Evolutionary conservation across 225 moss, liverwort and hornwort species (phyloP).

Genomic region (Pseudoscleropodium purum): DNA sequence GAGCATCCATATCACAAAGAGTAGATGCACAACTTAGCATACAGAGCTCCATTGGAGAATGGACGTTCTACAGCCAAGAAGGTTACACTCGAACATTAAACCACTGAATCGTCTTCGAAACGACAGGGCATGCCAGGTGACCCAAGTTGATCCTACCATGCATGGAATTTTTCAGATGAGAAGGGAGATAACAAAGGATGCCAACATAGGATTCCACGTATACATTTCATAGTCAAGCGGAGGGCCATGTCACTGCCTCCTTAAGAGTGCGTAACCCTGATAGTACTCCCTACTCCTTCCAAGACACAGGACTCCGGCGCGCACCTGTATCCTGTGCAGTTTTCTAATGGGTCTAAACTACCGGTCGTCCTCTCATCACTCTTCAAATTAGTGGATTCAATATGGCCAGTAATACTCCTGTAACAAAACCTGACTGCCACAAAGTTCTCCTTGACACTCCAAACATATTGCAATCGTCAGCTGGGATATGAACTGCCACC

Average conservation of each 20-base stretch:
- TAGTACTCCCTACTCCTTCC: not conserved
- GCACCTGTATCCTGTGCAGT: not conserved
- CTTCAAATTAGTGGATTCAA: not conserved
- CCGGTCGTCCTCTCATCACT: not conserved
- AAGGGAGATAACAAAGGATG: conserved; percentile 10
- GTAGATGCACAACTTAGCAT: not conserved
- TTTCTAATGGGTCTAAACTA: not conserved
- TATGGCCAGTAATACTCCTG: not conserved
- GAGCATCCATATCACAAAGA: not conserved
- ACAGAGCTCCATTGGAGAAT: not conserved
- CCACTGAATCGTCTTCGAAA: not conserved
- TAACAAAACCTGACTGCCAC: not conserved
- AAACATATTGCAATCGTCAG: not conserved
- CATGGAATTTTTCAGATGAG: not conserved
- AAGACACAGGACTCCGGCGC: not conserved
- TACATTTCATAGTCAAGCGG: not conserved
- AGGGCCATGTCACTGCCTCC: not conserved
- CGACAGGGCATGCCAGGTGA: not conserved
- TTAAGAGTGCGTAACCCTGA: not conserved
- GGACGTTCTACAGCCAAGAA: not conserved
- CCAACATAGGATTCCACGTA: not conserved
- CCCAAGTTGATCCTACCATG: not conserved
- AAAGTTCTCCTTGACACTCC: not conserved
- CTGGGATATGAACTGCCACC: conserved; percentile 17
- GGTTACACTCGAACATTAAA: not conserved